These are phyloP conservation scores for Phytopythium delawarense DNA, from an alignment of 352 stramenopile genomes.

Conservation along the genomic window DNA sequence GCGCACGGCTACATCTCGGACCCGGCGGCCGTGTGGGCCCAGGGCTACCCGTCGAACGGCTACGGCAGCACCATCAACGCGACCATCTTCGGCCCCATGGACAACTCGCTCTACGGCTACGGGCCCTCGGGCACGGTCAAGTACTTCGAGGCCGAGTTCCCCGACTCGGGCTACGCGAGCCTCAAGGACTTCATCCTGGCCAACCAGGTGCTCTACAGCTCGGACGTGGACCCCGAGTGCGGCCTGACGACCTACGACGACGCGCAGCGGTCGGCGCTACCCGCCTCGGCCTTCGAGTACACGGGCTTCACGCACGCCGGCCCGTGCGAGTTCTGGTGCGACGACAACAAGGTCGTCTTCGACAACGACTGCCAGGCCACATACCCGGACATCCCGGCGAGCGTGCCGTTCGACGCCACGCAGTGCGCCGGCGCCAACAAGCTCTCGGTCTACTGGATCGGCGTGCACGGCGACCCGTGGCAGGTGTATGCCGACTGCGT, in stretches of 20 bases:
- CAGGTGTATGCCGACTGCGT: constrained; percentile 12
- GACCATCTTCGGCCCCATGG: constrained; percentile 25
- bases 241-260: constrained; percentile 7
- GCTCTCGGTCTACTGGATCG: constrained; percentile 58
- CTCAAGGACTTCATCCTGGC: constrained; percentile 36
- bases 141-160: constrained; percentile 31
- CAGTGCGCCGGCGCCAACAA: constrained; percentile 41
- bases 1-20: constrained; percentile 43
- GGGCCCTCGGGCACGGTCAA: constrained; percentile 25
- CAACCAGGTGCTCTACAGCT: constrained; percentile 39
- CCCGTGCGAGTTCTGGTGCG: constrained; percentile 60
- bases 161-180: constrained; percentile 29
- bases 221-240: constrained; percentile 27
- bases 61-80: constrained; percentile 46
- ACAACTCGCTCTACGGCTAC: constrained; percentile 44
- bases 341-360: constrained; percentile 45
- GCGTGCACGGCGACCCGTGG: constrained; percentile 8
- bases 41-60: constrained; percentile 41
- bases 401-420: constrained; percentile 8
- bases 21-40: constrained; percentile 21
- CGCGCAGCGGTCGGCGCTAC: constrained; percentile 19
- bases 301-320: constrained; percentile 54
- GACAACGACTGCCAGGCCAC: constrained; percentile 44
- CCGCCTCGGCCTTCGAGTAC: constrained; percentile 30
- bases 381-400: constrained; percentile 27